A percentile compares a stretch with the other conserved stretches of the same genome.
Conservation (phyloP, 495 filamentous ascomycete genomes). For the Aspergillus funiculosus region DNA sequence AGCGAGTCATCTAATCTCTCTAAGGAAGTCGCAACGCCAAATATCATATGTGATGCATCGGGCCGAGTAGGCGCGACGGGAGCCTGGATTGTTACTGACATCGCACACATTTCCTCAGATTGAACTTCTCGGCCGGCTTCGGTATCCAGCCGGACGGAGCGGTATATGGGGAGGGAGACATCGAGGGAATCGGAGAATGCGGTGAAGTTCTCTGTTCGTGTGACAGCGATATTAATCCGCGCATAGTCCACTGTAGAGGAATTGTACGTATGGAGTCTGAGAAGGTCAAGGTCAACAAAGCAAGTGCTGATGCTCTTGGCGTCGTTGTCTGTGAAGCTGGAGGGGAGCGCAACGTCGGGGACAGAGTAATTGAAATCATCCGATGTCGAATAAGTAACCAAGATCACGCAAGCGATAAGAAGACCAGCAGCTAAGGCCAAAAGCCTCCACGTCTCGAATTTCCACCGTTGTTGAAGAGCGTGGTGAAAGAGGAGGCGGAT, state of each 20-base stretch:
- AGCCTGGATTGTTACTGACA: constrained; percentile 15
- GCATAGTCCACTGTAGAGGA: constrained; percentile 14
- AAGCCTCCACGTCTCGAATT: constrained; percentile 3
- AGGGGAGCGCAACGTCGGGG: neutral
- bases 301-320: constrained; percentile 9
- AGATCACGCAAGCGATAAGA: constrained; percentile 4
- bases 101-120: constrained; percentile 11
- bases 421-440: constrained; percentile 3
- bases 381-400: constrained; percentile 8
- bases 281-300: constrained; percentile 17
- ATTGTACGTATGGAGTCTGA: constrained; percentile 15
- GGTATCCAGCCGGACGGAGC: constrained; percentile 12
- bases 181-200: constrained; percentile 13
- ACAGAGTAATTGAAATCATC: neutral
- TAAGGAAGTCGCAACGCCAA: constrained; percentile 56
- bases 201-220: constrained; percentile 18
- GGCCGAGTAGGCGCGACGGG: constrained; percentile 11
- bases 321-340: neutral
- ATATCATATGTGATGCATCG: constrained; percentile 50
- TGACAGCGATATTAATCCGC: constrained; percentile 19
- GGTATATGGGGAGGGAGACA: constrained; percentile 8
- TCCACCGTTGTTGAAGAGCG: constrained; percentile 4
- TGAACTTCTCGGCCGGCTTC: constrained; percentile 9
- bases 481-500: constrained; percentile 11
- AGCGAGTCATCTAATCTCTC: constrained; percentile 51